These are phyloP conservation scores for Sextonia rubra DNA, from an alignment of 164 flowering plant species.

Conservation along the genomic window DNA sequence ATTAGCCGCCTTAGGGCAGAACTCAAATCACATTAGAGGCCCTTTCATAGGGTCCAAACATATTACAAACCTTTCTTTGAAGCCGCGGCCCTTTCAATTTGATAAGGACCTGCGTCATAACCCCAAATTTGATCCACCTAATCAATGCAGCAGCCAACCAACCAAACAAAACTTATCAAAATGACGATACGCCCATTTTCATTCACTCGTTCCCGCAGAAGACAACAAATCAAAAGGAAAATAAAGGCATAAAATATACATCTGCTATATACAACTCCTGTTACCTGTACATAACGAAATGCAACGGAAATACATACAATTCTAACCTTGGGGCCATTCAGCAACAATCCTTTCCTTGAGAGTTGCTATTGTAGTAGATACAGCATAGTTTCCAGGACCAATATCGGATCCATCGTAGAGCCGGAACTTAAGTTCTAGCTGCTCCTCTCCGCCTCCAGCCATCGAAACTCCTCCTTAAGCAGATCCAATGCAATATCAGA, in stretches of 20 bases:
- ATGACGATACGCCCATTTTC: not conserved
- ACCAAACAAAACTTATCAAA: not conserved
- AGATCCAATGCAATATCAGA: constrained; percentile 9
- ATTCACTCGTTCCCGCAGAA: not conserved
- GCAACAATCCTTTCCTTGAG: constrained; percentile 49
- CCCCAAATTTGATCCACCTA: no score
- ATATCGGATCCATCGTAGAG: constrained; percentile 55
- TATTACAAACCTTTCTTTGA: no score
- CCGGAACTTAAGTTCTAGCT: constrained; percentile 45
- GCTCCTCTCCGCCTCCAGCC: constrained; percentile 35
- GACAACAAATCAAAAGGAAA: not conserved
- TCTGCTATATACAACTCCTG: no score
- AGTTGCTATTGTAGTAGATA: constrained; percentile 45
- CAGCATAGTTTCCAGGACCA: constrained; percentile 48
- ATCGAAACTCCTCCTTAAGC: constrained; percentile 5
- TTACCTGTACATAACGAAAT: not conserved
- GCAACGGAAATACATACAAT: not conserved
- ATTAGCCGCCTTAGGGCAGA: no score
- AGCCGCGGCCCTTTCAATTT: no score
- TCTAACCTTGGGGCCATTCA: constrained; percentile 61
- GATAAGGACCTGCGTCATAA: no score
- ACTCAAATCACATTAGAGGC: no score
- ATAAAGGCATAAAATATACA: not conserved
- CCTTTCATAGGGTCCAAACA: no score
- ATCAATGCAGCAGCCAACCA: not conserved